Evolutionary conservation across 352 stramenopile species (phyloP), one percentile per base, ranked within the genome.

Genomic region (Pythium myriotylum): DNA sequence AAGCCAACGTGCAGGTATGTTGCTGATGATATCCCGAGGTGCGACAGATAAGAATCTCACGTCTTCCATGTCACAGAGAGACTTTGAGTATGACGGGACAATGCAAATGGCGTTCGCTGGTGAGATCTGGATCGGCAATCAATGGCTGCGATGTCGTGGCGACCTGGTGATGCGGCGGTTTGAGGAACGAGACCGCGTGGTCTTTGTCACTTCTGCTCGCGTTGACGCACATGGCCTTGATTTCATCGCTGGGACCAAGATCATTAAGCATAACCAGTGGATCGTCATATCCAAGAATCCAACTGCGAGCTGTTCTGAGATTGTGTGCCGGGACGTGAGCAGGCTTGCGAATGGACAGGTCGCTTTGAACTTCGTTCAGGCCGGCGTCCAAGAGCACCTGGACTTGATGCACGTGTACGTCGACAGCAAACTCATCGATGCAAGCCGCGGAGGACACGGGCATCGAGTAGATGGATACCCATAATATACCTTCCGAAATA

Each of bases 151-250:
- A 13, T 57, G 35, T n/a, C 53, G 19, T 4, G 53, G 53, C 5
- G 23, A 19, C 26, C 2, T 54, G 1, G 54, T 62, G 20, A 12
- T 54, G n/a, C 43, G 54, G 20, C 54, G 43, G 14, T 62, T 54
- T 54, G 54, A 54, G n/a, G 43, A 62, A 29, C 20, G 9, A 9
- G 54, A 62, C 20, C 54, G 54, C 29, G 33, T 62, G 6, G 54
- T 62, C 3, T 54, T 62, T n/a, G 54, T 62, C 29, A 45, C n/a
- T 19, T 37, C 40, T 27, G 27, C 42, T 7, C 39, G 27, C 9
- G 19, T 43, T 32, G 35, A 43, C 43, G 14, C 43, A 26, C 9
- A 43, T 17, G 37, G 13, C 33, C 8, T 8, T 14, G 33, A 51
- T 37, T 6, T 4, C 45, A 16, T 14, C 27, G 45, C 19, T 33